A percentile compares a stretch with the other conserved stretches of the same genome.
These are phyloP conservation scores for Wickerhamomyces sp. DNA, from an alignment of 1,139 yeast species.

Conservation along the genomic window DNA sequence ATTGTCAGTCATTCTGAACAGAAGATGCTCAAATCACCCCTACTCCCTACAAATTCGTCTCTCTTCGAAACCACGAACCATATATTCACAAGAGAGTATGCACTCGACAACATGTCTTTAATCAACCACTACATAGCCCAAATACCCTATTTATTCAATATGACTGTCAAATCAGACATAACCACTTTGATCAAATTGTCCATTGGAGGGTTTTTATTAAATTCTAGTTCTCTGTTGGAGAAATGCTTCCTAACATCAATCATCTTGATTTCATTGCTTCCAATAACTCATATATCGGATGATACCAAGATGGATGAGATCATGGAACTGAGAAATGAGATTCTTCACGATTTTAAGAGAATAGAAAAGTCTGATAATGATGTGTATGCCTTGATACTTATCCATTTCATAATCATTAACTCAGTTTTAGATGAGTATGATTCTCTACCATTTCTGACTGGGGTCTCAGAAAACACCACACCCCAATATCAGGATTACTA, in stretches of 20 bases:
- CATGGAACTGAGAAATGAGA: not conserved
- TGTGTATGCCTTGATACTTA: too few relatives aligned
- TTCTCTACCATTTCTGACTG: conserved; percentile 4
- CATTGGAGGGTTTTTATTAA: not conserved
- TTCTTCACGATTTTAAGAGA: too few relatives aligned
- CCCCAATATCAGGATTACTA: conserved; percentile 5
- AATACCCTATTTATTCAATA: not conserved
- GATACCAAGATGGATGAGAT: not conserved
- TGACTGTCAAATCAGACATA: not conserved
- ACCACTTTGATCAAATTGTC: not conserved
- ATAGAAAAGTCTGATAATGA: too few relatives aligned
- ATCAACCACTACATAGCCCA: not conserved
- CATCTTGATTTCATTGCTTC: not conserved
- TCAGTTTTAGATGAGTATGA: conserved; percentile 12
- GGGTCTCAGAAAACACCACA: not conserved
- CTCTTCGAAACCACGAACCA: not conserved
- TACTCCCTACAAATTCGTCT: too few relatives aligned
- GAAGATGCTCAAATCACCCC: too few relatives aligned
- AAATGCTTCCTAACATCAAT: not conserved
- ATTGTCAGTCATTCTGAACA: too few relatives aligned
- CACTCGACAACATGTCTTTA: not conserved
- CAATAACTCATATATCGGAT: not conserved
- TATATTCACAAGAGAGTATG: not conserved
- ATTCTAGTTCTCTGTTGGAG: not conserved
- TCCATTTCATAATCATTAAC: conserved; percentile 9